Evolutionary conservation across 2,329 filamentous ascomycete genomes (phyloP), one percentile per base, ranked within the genome.

Genomic region (Apiospora malaysiana): DNA sequence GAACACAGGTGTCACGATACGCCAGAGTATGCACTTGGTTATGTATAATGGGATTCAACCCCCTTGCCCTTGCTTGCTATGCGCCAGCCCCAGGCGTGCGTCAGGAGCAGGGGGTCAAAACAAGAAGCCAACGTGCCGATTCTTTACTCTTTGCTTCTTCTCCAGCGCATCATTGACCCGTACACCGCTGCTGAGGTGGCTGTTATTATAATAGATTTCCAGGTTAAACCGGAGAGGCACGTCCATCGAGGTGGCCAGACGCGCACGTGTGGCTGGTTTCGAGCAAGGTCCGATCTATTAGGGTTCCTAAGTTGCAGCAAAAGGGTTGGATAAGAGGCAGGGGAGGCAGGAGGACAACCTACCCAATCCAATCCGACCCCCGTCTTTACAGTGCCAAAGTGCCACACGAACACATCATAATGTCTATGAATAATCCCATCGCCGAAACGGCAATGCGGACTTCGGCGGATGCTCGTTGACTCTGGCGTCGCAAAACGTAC

Each of bases 41-140:
- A 63, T 63, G 40, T 63, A 63, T 63, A 63, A 40, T 63, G 32
- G 56, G 5, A 40, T 40, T 6, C 7, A 32, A 4, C 32, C 56
- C 56, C 56, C 32, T 10, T 40, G 32, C 3, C n/a, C n/a, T n/a
- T n/a, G n/a, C n/a, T n/a, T n/a, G n/a, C n/a, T n/a, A n/a, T 40
- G 18, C 40, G 56, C 27, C 27, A 23, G 32, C 21, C 27, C 27
- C 32, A n/a, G 56, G 18, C 40, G 56, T n/a, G 8, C 56, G 56
- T 63, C 56, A 63, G 56, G 56, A 40, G 40, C 56, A 21, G 40
- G 56, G 56, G 32, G 56, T 63, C 27, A 8, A 40, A 63, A 63
- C 56, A 63, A 63, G 56, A 18, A 63, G 27, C 10, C 21, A 4
- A 21, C n/a, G 56, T 63, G 56, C 27, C 18, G 21, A 18, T 14